These are phyloP conservation scores for Aspergillus wentii DNA, from an alignment of 495 filamentous ascomycete species.

Conservation along the genomic window DNA sequence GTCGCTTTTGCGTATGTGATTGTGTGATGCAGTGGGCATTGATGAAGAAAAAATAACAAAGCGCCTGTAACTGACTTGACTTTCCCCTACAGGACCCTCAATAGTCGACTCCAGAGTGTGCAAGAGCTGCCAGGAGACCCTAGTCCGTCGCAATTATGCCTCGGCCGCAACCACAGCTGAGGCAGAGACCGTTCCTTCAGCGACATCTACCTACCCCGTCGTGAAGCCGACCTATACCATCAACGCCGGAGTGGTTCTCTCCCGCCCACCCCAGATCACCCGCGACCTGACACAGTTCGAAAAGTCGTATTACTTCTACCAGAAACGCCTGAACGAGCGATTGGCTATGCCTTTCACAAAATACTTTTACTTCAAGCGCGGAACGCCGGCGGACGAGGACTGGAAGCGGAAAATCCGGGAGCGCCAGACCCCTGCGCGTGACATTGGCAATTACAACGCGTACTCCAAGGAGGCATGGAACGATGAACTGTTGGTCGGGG, in stretches of 20 bases:
- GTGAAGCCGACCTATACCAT: slow-evolving; percentile 54
- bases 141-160: slow-evolving; percentile 42
- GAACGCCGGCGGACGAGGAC: slow-evolving; percentile 76
- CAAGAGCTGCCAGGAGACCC: slow-evolving; percentile 46
- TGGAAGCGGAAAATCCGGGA: slow-evolving; percentile 83
- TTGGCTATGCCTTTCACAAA: slow-evolving; percentile 82
- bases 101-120: slow-evolving; percentile 42
- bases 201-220: slow-evolving; percentile 29
- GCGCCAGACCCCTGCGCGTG: slow-evolving; percentile 69
- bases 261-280: slow-evolving; percentile 82
- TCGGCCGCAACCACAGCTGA: slow-evolving; percentile 35
- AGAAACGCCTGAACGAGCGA: slow-evolving; percentile 93
- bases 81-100: slow-evolving; percentile 36
- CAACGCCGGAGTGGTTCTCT: slow-evolving; percentile 77
- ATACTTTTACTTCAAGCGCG: slow-evolving; percentile 94
- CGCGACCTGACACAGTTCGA: slow-evolving; percentile 82
- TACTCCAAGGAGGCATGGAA: slow-evolving; percentile 81
- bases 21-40: neutral
- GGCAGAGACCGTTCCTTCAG: slow-evolving; percentile 21
- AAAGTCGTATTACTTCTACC: slow-evolving; percentile 90
- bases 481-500: slow-evolving; percentile 81
- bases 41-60: neutral
- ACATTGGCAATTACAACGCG: slow-evolving; percentile 82
- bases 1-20: slow-evolving; percentile 33
- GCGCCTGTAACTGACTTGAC: slow-evolving; percentile 7